Percentiles rank a stretch among this genome's conserved stretches.
Evolutionary conservation across 805 yeast genomes (phyloP).

Genomic region (Clavispora fructus): DNA sequence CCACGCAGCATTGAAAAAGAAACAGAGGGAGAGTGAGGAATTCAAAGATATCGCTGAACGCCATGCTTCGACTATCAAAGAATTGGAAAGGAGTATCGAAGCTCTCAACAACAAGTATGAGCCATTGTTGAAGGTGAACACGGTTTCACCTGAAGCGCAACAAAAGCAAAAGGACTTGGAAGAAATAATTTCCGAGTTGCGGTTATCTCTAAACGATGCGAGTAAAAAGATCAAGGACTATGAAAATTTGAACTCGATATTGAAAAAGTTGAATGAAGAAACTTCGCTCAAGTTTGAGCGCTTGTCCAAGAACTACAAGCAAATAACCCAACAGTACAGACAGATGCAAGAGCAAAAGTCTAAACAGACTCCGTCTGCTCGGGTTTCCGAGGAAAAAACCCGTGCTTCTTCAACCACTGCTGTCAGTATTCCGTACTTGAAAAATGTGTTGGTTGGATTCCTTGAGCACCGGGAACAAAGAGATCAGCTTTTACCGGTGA

Average conservation of each 20-base stretch:
- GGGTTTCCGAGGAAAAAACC: constrained; percentile 11
- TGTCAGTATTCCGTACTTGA: constrained; percentile 65
- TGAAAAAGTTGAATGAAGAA: constrained; percentile 63
- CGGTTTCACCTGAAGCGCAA: constrained; percentile 3
- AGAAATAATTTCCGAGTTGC: constrained; percentile 38
- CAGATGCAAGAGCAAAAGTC: constrained; percentile 29
- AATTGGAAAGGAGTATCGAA: constrained; percentile 29
- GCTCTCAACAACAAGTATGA: constrained; percentile 21
- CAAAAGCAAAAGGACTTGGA: constrained; percentile 18
- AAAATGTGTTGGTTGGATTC: constrained; percentile 87
- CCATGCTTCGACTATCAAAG: constrained; percentile 35
- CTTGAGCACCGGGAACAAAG: constrained; percentile 92
- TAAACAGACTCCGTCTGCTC: constrained; percentile 4
- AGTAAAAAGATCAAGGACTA: constrained; percentile 50
- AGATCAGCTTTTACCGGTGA: constrained; percentile 76
- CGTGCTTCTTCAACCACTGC: not conserved
- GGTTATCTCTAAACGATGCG: constrained; percentile 47
- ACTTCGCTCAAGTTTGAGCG: constrained; percentile 62
- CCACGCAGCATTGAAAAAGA: constrained; percentile 45
- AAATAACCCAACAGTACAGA: constrained; percentile 54
- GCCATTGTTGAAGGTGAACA: constrained; percentile 20
- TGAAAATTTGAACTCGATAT: constrained; percentile 47
- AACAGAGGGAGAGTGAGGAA: constrained; percentile 65
- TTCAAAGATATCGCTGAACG: constrained; percentile 37
- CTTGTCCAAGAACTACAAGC: constrained; percentile 63